phyloP scores from a whole-genome alignment of 257 asterid species.

The Petrea volubilis region DNA sequence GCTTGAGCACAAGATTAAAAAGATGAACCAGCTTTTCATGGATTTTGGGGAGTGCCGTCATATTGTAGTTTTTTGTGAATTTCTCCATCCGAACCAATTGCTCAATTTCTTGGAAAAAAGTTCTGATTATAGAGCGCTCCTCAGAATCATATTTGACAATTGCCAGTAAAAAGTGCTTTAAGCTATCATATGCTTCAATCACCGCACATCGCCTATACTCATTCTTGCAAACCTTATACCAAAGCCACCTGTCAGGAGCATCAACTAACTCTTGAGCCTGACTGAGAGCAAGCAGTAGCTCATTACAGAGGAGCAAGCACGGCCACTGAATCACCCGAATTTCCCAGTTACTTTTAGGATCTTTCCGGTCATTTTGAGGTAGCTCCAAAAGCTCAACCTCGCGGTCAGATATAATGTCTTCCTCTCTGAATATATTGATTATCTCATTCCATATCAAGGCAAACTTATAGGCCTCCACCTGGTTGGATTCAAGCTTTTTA shows the following conservation, averaged over 20 bases:
- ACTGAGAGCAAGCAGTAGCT: constrained; percentile 88
- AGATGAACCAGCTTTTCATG: constrained; percentile 81
- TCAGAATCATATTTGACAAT: constrained; percentile 71
- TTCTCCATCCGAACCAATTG: constrained; percentile 78
- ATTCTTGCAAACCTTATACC: constrained; percentile 81
- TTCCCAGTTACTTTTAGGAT: constrained; percentile 69
- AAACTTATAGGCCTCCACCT: constrained; percentile 94
- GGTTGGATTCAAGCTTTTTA: constrained; percentile 88
- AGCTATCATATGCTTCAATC: constrained; percentile 84
- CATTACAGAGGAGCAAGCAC: constrained; percentile 91
- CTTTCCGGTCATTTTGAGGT: constrained; percentile 68
- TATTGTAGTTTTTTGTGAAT: constrained; percentile 74
- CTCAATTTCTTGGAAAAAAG: constrained; percentile 85
- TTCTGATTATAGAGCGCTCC: constrained; percentile 81
- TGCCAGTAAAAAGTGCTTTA: constrained; percentile 70
- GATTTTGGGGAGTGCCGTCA: constrained; percentile 64
- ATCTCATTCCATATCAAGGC: constrained; percentile 98
- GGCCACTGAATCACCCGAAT: constrained; percentile 98
- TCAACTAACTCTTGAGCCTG: constrained; percentile 96
- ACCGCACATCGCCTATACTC: constrained; percentile 97
- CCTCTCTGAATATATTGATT: constrained; percentile 85
- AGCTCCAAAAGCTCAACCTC: constrained; percentile 96
- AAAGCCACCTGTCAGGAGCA: constrained; percentile 98
- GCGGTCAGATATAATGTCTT: constrained; percentile 80
- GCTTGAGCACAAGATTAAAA: constrained; percentile 64